These are phyloP conservation scores for Cornus kousa DNA, from an alignment of 148 eudicot species.

Conservation along the genomic window DNA sequence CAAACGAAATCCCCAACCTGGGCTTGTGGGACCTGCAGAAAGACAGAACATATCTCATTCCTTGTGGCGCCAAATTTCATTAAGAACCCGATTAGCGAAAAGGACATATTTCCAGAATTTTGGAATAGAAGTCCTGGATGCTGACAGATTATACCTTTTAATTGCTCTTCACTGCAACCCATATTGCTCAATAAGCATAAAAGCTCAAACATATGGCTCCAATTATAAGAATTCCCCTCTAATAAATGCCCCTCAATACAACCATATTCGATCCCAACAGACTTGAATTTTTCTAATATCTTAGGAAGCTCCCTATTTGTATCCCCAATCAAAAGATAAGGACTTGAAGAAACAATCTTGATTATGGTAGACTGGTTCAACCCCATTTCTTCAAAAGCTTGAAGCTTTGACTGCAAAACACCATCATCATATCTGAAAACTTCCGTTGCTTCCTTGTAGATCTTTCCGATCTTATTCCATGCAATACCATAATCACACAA, in stretches of 20 bases:
- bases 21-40: conserved; percentile 44
- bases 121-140: conserved; percentile 57
- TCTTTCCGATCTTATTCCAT: conserved; percentile 49
- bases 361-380: conserved; percentile 32
- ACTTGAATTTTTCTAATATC: conserved; percentile 34
- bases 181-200: conserved; percentile 35
- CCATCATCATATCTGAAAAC: conserved; percentile 50
- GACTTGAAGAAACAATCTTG: conserved; percentile 48
- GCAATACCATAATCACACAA: conserved; percentile 64
- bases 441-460: conserved; percentile 55
- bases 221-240: conserved; percentile 39
- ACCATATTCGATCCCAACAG: conserved; percentile 38
- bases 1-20: conserved; percentile 32
- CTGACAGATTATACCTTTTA: conserved; percentile 26
- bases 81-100: conserved; percentile 45
- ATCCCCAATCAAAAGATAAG: conserved; percentile 46
- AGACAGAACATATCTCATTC: conserved; percentile 34
- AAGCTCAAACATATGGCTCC: conserved; percentile 55
- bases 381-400: conserved; percentile 49
- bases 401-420: conserved; percentile 46
- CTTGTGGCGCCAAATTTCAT: conserved; percentile 55
- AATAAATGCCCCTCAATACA: conserved; percentile 48
- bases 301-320: conserved; percentile 24
- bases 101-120: conserved; percentile 42
- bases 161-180: conserved; percentile 39